Base-by-base conservation (phyloP, 1,284 basidiomycete species). In the Boletellus deceptivus region DNA sequence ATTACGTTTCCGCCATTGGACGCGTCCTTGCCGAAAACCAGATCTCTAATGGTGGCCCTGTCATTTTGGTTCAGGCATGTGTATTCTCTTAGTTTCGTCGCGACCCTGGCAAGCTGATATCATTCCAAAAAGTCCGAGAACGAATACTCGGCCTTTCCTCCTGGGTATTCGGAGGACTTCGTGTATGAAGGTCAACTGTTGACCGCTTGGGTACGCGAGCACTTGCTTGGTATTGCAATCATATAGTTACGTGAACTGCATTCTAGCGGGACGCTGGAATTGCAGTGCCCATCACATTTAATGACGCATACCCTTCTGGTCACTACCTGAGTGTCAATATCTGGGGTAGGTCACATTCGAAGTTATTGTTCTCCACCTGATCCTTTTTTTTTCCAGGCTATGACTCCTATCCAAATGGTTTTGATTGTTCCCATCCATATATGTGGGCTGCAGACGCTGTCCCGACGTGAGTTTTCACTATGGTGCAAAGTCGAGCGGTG, bases 341-440 rank as follows among this genome's bases (percentile, higher is more conserved):
- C 18, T 79, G 75, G 60, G 77, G 77, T 72, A 49, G 16, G 52
- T 55, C 39, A 13, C 27, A 6, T 40, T 39, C 31, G 25, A 43
- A 10, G 20, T 31, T 16, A 14, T 38, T 3, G 18, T 43, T 24
- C 25, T 37, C 11, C 22, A 34, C 25, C 50, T 52, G 17, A 48
- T 25, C 25, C 8, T 27, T 27, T 43, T 27, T 27, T 36, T 35
- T 11, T 47, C 18, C 42, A 63, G 69, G 70, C 38, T 77, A 78
- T 38, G 76, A 79, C 52, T 75, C 75, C n/a, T 79, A 79, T 54
- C 76, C 76, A 6, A 77, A 78, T 50, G 77, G 77, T 0, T 83
- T 83, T 58, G 78, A 83, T 59, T 83, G 81, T 58, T 72, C 74
- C 3, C 59, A 76, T 53, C 79, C 81, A 2, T 59, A 72, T 31